A percentile compares a stretch with the other conserved stretches of the same genome.
These are phyloP conservation scores for Boletales sp. DNA, from an alignment of 768 basidiomycete genomes.

Conservation along the genomic window DNA sequence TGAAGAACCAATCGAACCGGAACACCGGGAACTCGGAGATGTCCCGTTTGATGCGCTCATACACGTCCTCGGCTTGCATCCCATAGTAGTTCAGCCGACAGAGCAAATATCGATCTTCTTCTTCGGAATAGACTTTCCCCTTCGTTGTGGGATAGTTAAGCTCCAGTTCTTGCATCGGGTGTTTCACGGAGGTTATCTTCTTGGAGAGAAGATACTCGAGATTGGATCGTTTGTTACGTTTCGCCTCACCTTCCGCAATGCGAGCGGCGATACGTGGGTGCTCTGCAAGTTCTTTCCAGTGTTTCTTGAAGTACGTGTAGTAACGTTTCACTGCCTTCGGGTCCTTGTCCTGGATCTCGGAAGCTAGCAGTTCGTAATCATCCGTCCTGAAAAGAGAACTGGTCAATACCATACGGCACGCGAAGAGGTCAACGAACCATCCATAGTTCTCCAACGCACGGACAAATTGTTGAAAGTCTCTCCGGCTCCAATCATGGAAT, in stretches of 20 bases:
- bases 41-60: constrained; percentile 94
- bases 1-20: constrained; percentile 98
- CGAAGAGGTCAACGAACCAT: constrained; percentile 47
- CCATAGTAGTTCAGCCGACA: constrained; percentile 89
- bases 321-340: constrained; percentile 77
- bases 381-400: constrained; percentile 47
- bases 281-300: constrained; percentile 76
- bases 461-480: constrained; percentile 92
- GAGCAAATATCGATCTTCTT: constrained; percentile 94
- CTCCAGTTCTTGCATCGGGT: constrained; percentile 96
- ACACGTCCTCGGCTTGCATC: constrained; percentile 83
- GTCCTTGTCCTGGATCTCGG: constrained; percentile 83
- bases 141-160: constrained; percentile 94
- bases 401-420: neutral
- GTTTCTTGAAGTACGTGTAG: constrained; percentile 81
- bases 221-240: constrained; percentile 82
- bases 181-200: constrained; percentile 80
- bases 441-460: constrained; percentile 77
- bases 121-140: constrained; percentile 94
- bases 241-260: constrained; percentile 85
- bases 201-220: constrained; percentile 72
- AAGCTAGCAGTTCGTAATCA: constrained; percentile 63
- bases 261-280: constrained; percentile 46
- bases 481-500: constrained; percentile 88
- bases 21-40: constrained; percentile 97